Evolutionary conservation across 2,329 filamentous ascomycete species (phyloP).

Genomic region (Cytospora mali): DNA sequence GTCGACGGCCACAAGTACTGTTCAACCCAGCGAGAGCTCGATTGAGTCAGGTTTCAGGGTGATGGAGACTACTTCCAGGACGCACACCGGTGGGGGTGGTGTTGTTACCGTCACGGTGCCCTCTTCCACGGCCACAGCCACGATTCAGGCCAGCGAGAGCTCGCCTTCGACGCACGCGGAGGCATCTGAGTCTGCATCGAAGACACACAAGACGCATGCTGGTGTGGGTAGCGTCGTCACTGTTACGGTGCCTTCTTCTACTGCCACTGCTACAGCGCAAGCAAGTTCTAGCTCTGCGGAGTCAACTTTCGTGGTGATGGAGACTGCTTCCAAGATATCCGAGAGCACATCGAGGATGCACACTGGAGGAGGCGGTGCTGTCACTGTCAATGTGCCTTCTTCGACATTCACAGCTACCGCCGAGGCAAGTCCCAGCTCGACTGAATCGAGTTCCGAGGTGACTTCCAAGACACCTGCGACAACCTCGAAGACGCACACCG

Average conservation of each 20-base stretch:
- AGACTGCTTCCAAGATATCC: neutral
- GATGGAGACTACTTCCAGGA: neutral
- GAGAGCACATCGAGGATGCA: neutral
- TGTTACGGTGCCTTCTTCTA: neutral
- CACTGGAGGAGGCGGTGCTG: neutral
- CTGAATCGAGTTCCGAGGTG: neutral
- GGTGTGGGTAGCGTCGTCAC: neutral
- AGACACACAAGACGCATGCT: neutral
- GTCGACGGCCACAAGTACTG: slow-evolving; percentile 1
- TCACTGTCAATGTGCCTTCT: neutral
- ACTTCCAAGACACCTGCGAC: neutral
- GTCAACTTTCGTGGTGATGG: neutral
- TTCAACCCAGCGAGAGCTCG: neutral
- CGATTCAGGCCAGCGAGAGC: neutral
- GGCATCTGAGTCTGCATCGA: neutral
- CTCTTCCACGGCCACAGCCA: slow-evolving; percentile 14
- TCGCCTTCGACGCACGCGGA: neutral
- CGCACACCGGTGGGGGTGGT: neutral
- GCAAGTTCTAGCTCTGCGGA: neutral
- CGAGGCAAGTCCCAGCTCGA: neutral
- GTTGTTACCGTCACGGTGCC: slow-evolving; percentile 3
- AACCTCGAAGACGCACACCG: neutral
- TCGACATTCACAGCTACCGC: neutral
- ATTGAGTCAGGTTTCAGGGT: neutral
- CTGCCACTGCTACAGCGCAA: neutral